Percentiles rank a stretch among this genome's conserved stretches.
Conservation (phyloP, 2,329 filamentous ascomycete genomes). For the Epichloe baconii region DNA sequence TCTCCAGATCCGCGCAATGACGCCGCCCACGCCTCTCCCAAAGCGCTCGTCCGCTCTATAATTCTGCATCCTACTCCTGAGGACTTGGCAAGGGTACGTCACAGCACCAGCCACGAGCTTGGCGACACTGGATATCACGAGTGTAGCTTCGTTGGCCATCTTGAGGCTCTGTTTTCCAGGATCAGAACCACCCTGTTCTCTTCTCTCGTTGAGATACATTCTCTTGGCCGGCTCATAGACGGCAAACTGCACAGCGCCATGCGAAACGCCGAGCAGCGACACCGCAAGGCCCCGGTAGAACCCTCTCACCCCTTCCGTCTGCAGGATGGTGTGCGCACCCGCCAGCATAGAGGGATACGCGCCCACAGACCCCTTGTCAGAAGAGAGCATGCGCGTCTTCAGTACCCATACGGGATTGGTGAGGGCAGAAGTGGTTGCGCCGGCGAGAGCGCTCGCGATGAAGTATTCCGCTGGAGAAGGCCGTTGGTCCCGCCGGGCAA, state of each 20-base stretch:
- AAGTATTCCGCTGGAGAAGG: constrained; percentile 61
- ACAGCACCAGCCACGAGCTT: constrained; percentile 83
- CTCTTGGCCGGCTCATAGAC: constrained; percentile 67
- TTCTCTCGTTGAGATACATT: constrained; percentile 30
- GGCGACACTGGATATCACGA: constrained; percentile 65
- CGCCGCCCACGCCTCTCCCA: constrained; percentile 55
- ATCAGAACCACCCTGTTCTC: not conserved
- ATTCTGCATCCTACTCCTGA: constrained; percentile 77
- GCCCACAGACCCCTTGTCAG: constrained; percentile 56
- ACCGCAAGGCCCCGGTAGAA: constrained; percentile 83
- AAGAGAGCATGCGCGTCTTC: constrained; percentile 93
- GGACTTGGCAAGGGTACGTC: constrained; percentile 91
- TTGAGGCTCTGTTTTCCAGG: not conserved
- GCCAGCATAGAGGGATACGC: constrained; percentile 70
- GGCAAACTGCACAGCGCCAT: constrained; percentile 91
- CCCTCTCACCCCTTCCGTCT: constrained; percentile 59
- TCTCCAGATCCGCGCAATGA: constrained; percentile 58
- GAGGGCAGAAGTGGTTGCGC: constrained; percentile 62
- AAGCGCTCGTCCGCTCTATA: constrained; percentile 70
- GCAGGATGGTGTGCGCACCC: constrained; percentile 54
- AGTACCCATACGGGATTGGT: constrained; percentile 98
- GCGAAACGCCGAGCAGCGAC: constrained; percentile 72
- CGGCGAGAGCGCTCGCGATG: constrained; percentile 55
- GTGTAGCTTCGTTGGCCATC: constrained; percentile 60
- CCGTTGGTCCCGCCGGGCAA: constrained; percentile 18